Conservation (phyloP, 768 basidiomycete species). For the Lactarius hengduanensis region DNA sequence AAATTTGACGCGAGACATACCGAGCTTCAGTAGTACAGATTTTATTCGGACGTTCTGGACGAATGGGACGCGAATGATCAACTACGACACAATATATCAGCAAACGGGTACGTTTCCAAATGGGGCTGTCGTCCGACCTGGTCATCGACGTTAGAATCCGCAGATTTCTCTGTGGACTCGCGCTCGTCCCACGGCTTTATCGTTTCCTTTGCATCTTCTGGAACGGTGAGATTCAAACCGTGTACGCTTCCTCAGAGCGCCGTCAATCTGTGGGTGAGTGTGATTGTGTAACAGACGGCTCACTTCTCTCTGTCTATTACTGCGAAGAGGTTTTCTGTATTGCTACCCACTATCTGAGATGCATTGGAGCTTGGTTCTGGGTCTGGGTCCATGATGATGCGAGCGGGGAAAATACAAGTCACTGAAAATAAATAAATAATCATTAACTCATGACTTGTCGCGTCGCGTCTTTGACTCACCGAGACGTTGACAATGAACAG, state of each 20-base stretch:
- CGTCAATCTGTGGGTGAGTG: slow-evolving; percentile 16
- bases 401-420: not conserved
- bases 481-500: slow-evolving; percentile 32
- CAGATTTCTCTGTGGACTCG: slow-evolving; percentile 61
- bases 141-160: slow-evolving; percentile 82
- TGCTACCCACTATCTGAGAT: slow-evolving; percentile 46
- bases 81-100: slow-evolving; percentile 40
- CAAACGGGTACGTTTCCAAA: not conserved
- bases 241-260: slow-evolving; percentile 54
- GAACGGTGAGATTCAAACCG: slow-evolving; percentile 76
- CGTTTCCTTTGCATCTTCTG: slow-evolving; percentile 71
- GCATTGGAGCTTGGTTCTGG: slow-evolving; percentile 41
- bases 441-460: not conserved
- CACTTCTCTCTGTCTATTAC: slow-evolving; percentile 66
- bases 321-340: slow-evolving; percentile 53
- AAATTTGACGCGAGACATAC: slow-evolving; percentile 38
- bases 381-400: slow-evolving; percentile 19
- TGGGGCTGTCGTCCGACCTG: slow-evolving; percentile 51
- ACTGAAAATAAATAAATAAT: slow-evolving; percentile 10
- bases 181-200: slow-evolving; percentile 84
- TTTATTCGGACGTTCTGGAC: slow-evolving; percentile 71
- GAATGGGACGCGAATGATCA: slow-evolving; percentile 82
- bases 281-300: slow-evolving; percentile 16
- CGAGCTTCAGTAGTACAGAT: slow-evolving; percentile 74
- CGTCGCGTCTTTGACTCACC: not conserved